Evolutionary conservation across 2,329 filamentous ascomycete species (phyloP).

Genomic region (Alternaria novae-zelandiae): DNA sequence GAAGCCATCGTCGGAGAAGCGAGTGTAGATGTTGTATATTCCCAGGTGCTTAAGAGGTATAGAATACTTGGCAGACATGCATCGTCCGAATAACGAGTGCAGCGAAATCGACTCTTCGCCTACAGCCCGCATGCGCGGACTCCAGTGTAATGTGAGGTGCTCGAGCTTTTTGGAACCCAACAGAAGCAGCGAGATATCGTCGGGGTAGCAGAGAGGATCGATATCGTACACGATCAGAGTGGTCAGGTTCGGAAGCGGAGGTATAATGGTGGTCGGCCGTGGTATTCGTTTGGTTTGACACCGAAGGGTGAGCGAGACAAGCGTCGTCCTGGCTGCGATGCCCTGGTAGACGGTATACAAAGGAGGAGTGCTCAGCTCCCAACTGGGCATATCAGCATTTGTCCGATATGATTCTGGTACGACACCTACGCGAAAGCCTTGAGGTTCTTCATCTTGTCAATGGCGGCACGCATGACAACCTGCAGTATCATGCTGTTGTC

Average conservation of each 20-base stretch:
- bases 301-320: conserved; percentile 62
- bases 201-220: conserved; percentile 68
- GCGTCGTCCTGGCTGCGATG: conserved; percentile 54
- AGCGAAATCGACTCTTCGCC: conserved; percentile 65
- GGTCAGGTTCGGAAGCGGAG: conserved; percentile 62
- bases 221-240: conserved; percentile 64
- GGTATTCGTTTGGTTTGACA: conserved; percentile 64
- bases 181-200: conserved; percentile 65
- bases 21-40: conserved; percentile 65
- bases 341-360: conserved; percentile 65
- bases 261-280: conserved; percentile 62
- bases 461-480: conserved; percentile 63
- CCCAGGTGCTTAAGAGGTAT: conserved; percentile 59
- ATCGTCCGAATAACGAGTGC: conserved; percentile 63
- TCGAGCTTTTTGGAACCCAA: conserved; percentile 60
- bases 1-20: conserved; percentile 56
- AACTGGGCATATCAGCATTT: conserved; percentile 49
- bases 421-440: conserved; percentile 57
- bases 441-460: conserved; percentile 65
- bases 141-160: conserved; percentile 65
- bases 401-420: not conserved
- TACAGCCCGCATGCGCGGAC: conserved; percentile 64
- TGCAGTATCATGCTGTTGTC: conserved; percentile 70
- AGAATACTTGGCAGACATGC: conserved; percentile 54
- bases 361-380: conserved; percentile 67